phyloP scores from a whole-genome alignment of 768 basidiomycete genomes.

The Terana coerulea region DNA sequence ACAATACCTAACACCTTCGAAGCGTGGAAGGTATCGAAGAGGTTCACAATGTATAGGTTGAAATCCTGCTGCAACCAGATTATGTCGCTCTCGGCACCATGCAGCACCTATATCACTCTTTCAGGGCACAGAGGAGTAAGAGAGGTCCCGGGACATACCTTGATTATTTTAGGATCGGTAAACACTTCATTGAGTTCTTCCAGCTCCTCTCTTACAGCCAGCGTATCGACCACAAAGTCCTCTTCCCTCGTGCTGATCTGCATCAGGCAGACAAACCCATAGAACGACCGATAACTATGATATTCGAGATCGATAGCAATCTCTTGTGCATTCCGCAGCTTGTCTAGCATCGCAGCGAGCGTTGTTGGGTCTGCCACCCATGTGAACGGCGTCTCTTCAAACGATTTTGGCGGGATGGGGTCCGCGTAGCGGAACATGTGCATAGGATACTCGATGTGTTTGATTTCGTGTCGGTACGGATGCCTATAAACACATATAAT shows the following conservation, averaged over 20 bases:
- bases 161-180: conserved; percentile 78
- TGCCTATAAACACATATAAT: conserved; percentile 28
- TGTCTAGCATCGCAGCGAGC: conserved; percentile 61
- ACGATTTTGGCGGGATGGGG: conserved; percentile 51
- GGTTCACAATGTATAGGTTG: conserved; percentile 85
- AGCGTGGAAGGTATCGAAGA: conserved; percentile 98
- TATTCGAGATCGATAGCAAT: conserved; percentile 95
- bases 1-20: conserved; percentile 79
- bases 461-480: conserved; percentile 86
- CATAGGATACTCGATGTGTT: conserved; percentile 64
- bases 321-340: conserved; percentile 63
- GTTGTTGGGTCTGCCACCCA: conserved; percentile 61
- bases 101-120: conserved; percentile 62
- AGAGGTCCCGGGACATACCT: conserved; percentile 45
- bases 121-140: not conserved
- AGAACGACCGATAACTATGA: conserved; percentile 81
- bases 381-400: conserved; percentile 64
- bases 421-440: conserved; percentile 54
- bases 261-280: conserved; percentile 90
- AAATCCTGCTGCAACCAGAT: conserved; percentile 97
- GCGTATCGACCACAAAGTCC: conserved; percentile 86
- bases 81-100: conserved; percentile 93
- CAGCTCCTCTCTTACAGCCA: conserved; percentile 72
- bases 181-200: conserved; percentile 79
- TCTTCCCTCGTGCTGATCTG: conserved; percentile 80